Base-by-base conservation (phyloP, 306 rosid genomes). In the Castanea sativa region DNA sequence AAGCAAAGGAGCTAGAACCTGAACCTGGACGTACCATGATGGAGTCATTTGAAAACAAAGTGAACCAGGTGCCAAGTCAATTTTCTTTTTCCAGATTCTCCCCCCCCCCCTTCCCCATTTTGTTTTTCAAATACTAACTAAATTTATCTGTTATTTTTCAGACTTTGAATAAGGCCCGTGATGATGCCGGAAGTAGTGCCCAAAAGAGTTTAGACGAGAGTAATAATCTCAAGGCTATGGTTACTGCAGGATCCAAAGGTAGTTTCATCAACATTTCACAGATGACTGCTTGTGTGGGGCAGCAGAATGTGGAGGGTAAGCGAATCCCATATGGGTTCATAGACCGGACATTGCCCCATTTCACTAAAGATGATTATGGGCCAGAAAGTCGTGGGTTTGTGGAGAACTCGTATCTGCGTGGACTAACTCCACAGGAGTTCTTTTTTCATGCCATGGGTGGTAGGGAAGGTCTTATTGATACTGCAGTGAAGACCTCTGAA, bases 241-340 rank as follows among this genome's bases (percentile, higher is more conserved):
- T 96, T 73, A 96, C 98, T n/a, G 99, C 99, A 32, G 99, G 99
- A 71, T 96, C 99, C n/a, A 96, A 96, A 80, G 99, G 99, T 75
- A 96, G 99, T 93, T 96, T 96, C 75, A 96, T 96, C 77, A 96
- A 96, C 81, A 96, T 96, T 74, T 96, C 99, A 71, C 99, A 96
- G 88, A 96, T 96, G 99, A 96, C 99, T 86, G 99, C 99, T 86
- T 96, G 99, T 89, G 99, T 96, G 88, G 99, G 98, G 56, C 99
- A 96, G 82, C 99, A 96, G 81, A 96, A 96, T 73, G 99, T 96
- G 63, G 99, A 96, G 93, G 99, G 99, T 64, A 96, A 93, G 87
- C 96, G 99, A 57, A 96, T 96, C 81, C 99, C 99, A 5, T 96
- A 88, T 79, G 99, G 99, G 79, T 96, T 96, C 83, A 86, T 93